Conservation (phyloP, 306 rosid species). For the Senna siamea region DNA sequence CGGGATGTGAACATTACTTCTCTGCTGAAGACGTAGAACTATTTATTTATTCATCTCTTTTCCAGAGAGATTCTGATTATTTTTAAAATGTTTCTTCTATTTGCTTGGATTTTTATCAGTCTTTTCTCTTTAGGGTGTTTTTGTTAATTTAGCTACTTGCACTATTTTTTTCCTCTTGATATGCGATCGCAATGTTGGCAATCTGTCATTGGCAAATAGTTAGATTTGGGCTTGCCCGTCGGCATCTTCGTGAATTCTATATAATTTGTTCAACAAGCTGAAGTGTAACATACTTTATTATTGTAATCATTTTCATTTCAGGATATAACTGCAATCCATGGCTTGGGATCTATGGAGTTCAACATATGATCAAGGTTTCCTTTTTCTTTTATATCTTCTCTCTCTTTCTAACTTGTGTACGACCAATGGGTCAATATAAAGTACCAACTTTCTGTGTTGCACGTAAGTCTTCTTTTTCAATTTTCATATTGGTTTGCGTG, state of each 20-base stretch:
- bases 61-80: not conserved
- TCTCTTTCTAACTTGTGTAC: slow-evolving; percentile 14
- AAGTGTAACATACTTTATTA: slow-evolving; percentile 3
- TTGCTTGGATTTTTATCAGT: not conserved
- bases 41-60: not conserved
- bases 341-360: slow-evolving; percentile 76
- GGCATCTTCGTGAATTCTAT: not conserved
- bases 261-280: not conserved
- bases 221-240: not conserved
- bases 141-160: not conserved
- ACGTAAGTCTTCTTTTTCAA: slow-evolving; percentile 16
- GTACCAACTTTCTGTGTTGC: not conserved
- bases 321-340: slow-evolving; percentile 58
- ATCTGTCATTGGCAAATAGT: not conserved
- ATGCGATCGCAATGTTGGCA: not conserved
- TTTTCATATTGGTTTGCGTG: slow-evolving; percentile 20
- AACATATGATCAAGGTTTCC: slow-evolving; percentile 61
- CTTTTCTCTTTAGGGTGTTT: not conserved
- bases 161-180: not conserved
- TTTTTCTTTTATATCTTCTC: slow-evolving; percentile 18
- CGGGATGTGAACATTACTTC: not conserved
- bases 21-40: not conserved
- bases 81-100: not conserved
- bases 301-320: slow-evolving; percentile 39
- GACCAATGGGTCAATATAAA: slow-evolving; percentile 10